Evolutionary conservation across 2,329 filamentous ascomycete species (phyloP), one percentile per base, ranked within the genome.

Genomic region (Gyromitra esculenta): DNA sequence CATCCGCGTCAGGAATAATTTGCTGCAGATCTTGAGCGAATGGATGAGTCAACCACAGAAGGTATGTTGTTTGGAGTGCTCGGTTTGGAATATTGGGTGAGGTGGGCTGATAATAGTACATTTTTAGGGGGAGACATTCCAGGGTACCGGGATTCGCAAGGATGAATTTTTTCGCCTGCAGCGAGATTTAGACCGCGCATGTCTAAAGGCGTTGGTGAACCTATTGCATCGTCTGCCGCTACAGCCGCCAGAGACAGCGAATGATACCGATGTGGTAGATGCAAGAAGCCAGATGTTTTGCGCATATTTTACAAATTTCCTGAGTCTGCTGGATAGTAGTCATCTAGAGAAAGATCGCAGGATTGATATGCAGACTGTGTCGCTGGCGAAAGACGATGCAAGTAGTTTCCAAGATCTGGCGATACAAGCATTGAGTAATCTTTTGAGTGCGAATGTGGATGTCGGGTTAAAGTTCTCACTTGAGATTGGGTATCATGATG

Each of bases 241-340:
- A 13, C 90, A 91, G 79, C 89, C 90, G 0, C 87, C 87, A 0
- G 90, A 91, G 67, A 88, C 88, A 4, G 89, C 90, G 79, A 89
- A 86, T 11, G 90, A 92, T 82, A 89, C 88, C 0, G 88, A 89
- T 57, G 89, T 88, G 68, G 91, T 89, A 79, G 90, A 91, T 82
- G 85, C 90, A 67, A 91, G 91, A 81, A 90, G 89, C 0, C 88
- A 91, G 80, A 89, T 91, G 87, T 92, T 92, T 80, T 89, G 91
- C 77, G 89, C 87, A 5, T 92, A 92, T 81, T 91, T 92, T 83
- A 91, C 90, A 77, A 86, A 89, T 6, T 91, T 92, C 80, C 84
- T 92, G 21, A 90, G 89, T 0, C 84, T 92, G 3, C 84, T 92
- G 9, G 80, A 81, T 45, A 79, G 75, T 37, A 81, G 76, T 45